Evolutionary conservation across 495 filamentous ascomycete species (phyloP), one percentile per base, ranked within the genome.

Genomic region (Xylaria sp.): DNA sequence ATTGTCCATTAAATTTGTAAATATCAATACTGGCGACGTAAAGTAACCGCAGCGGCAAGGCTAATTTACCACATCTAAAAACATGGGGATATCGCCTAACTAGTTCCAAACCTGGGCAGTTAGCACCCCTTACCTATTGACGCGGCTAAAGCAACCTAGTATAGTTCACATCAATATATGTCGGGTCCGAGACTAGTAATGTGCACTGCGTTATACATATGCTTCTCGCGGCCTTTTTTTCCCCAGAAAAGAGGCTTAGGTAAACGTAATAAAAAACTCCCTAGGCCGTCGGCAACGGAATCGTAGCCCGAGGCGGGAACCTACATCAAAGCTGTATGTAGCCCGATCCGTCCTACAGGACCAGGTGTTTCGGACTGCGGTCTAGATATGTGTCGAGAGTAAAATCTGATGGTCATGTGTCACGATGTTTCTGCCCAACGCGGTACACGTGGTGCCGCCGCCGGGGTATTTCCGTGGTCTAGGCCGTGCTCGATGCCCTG

Each of bases 361-460:
- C 29, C 29, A 19, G n/a, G 33, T 46, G 12, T 33, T 55, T 50
- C 12, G 21, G 29, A 48, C 14, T 67, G 31, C 35, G 46, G 29
- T 41, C 64, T 53, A 53, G 46, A 26, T 67, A 55, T 35, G 48
- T 40, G 33, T 67, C 21, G 31, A 41, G 48, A 14, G 44, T 21
- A 62, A 62, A 31, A 17, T 52, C 52, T 40, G 64, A 46, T n/a
- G 57, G 55, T 69, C 53, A 68, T 59, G 57, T 29, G 55, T 61
- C 43, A 33, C 15, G 53, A 59, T 55, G 48, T 50, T 59, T 62
- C 67, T 35, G 57, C 57, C 67, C 67, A 69, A 69, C 43, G 41
- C 31, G 29, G 67, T 19, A 29, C 67, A 61, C 67, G 44, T 50
- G 40, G 41, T 61, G 29, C 19, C 11, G 41, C 21, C 8, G 29